Percentiles rank a stretch among this genome's conserved stretches.
These are phyloP conservation scores for Auriculariales sp. DNA, from an alignment of 768 basidiomycete genomes.

Conservation along the genomic window DNA sequence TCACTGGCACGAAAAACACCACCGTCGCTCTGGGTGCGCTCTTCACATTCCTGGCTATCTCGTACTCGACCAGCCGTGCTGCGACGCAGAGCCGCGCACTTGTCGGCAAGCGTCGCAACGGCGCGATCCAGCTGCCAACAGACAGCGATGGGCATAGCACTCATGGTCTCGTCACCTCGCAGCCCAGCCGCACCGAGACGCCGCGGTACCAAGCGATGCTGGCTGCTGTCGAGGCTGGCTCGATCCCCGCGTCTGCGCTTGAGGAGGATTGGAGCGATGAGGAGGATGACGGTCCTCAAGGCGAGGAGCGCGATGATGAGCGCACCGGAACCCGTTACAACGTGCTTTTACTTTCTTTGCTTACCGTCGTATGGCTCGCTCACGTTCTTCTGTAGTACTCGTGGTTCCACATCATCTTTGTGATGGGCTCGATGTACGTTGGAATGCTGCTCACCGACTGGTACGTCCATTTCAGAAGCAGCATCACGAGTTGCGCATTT, in stretches of 20 bases:
- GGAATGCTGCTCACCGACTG: constrained; percentile 95
- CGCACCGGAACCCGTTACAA: constrained; percentile 89
- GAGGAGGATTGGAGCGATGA: constrained; percentile 56
- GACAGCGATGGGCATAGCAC: constrained; percentile 32
- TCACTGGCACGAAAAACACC: constrained; percentile 60
- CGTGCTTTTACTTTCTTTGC: constrained; percentile 28
- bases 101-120: constrained; percentile 57
- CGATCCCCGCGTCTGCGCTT: constrained; percentile 86
- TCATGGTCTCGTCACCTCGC: constrained; percentile 64
- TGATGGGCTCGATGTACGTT: constrained; percentile 94
- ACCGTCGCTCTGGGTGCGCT: constrained; percentile 81
- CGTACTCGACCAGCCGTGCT: constrained; percentile 90
- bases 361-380: constrained; percentile 2
- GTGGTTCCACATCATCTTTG: constrained; percentile 98
- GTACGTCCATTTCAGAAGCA: constrained; percentile 29
- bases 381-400: constrained; percentile 49
- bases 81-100: constrained; percentile 91
- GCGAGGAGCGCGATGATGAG: constrained; percentile 82
- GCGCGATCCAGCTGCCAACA: constrained; percentile 46
- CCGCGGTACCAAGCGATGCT: constrained; percentile 88
- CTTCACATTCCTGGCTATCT: constrained; percentile 96
- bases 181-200: constrained; percentile 71
- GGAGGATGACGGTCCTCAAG: constrained; percentile 30
- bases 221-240: constrained; percentile 91
- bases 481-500: neutral